These are phyloP conservation scores for Stereum hirsutum DNA, from an alignment of 1,284 basidiomycete species.

Conservation along the genomic window DNA sequence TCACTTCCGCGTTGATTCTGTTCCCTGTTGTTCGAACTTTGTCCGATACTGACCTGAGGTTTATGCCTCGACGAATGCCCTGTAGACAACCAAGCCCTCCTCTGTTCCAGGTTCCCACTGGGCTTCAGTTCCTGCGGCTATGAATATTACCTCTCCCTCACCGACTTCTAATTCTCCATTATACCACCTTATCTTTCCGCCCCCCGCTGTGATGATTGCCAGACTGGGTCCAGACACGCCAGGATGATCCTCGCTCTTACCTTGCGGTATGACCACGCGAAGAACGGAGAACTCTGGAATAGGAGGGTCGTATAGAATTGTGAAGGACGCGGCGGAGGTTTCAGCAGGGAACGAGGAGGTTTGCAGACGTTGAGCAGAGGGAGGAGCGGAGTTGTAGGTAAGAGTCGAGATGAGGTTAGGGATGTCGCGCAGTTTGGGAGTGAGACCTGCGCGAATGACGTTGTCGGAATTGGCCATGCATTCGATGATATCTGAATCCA, in stretches of 20 bases:
- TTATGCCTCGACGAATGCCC: constrained; percentile 61
- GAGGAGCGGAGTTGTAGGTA: constrained; percentile 74
- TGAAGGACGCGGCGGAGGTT: constrained; percentile 15
- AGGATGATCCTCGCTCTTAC: constrained; percentile 44
- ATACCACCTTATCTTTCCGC: constrained; percentile 43
- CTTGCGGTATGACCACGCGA: constrained; percentile 41
- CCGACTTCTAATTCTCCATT: constrained; percentile 35
- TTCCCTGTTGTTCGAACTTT: no score
- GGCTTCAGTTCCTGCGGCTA: constrained; percentile 66
- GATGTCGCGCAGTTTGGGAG: constrained; percentile 93
- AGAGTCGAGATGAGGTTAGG: constrained; percentile 84
- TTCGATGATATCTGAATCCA: constrained; percentile 81
- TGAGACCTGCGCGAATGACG: constrained; percentile 96
- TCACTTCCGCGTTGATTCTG: no score
- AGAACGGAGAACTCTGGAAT: constrained; percentile 92
- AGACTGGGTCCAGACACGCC: constrained; percentile 81
- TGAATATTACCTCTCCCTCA: constrained; percentile 76
- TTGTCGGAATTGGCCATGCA: constrained; percentile 99
- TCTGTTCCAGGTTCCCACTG: constrained; percentile 28
- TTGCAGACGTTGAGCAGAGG: constrained; percentile 61
- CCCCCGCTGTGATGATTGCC: constrained; percentile 68
- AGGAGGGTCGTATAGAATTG: constrained; percentile 85
- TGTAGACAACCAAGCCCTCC: constrained; percentile 49
- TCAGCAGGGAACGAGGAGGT: constrained; percentile 40
- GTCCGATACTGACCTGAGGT: no score